Evolutionary conservation across 2,329 filamentous ascomycete species (phyloP), one percentile per base, ranked within the genome.

Genomic region (Xylariaceae sp.): DNA sequence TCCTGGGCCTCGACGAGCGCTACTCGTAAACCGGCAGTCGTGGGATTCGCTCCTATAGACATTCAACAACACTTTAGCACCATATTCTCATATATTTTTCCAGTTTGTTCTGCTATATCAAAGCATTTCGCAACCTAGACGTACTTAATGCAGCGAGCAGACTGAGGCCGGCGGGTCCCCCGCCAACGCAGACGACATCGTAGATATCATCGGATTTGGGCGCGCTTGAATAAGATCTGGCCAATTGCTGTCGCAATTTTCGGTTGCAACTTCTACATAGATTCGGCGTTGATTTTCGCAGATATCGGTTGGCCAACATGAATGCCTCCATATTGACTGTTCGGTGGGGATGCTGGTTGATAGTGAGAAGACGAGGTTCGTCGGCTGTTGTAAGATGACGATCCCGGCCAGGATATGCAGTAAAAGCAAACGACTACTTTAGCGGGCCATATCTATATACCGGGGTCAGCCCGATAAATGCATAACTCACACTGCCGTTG

Each of bases 1-100:
- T 95, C 86, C 73, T 96, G 91, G 37, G 86, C 86, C 76, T 99
- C 94, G 65, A 99, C 81, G 56, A 99, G 84, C 57, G 92, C 94
- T 43, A 96, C 81, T 65, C 87, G 88, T 30, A 99, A 83, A 58
- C 84, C 78, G 32, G 86, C 83, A 2, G 94, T 95, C 19, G 81
- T 73, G 4, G 87, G 84, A 19, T 87, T 91, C 9, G 89, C 80
- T 62, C 88, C 89, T 94, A 58, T n/a, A 52, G 26, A 35, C 43
- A 12, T 57, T 57, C 53, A 60, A 58, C 32, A 51, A 19, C 19
- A 19, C 19, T 19, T 19, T 19, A 19, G 19, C 19, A 19, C 19
- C 19, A 19, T 19, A 19, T 19, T 19, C 19, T 19, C 19, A 19
- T 19, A 19, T 19, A 19, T 19, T 19, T 19, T 19, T 49, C 9